Evolutionary conservation across 257 asterid species (phyloP), one percentile per base, ranked within the genome.

Genomic region (Lantana camara): DNA sequence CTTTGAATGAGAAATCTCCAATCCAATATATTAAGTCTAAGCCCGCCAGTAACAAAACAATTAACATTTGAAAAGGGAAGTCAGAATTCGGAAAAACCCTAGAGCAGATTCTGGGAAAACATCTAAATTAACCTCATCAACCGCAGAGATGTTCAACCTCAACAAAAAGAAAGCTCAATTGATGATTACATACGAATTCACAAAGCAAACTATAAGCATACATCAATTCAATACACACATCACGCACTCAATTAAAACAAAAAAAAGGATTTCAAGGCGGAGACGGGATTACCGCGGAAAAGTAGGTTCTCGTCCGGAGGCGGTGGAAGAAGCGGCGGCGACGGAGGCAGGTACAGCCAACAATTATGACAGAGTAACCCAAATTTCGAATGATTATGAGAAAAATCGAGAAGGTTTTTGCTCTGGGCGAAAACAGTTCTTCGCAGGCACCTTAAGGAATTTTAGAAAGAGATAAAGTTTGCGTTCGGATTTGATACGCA

Each of bases 81-180:
- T 34, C n/a, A n/a, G n/a, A n/a, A n/a, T n/a, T n/a, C n/a, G n/a
- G 24, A 35, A 55, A 63, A 63, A 63, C 75, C 76, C 66, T 56
- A 63, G 44, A 20, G 37, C 20, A 32, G 35, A 34, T 17, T 29
- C 22, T 48, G 22, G 45, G 11, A 62, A 52, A 45, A 7, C 51
- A 22, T 46, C 37, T 4, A 63, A 53, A 41, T 7, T 29, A 30
- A 52, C 30, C 6, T 30, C 42, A 1, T 10, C 42, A 30, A 44
- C 20, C 60, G 2, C 11, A 35, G 11, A 50, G 17, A 16, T 32
- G 29, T 19, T 32, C 11, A 15, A 20, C 11, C 49, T 21, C 52
- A 24, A 60, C n/a, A n/a, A 38, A n/a, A 40, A 19, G 42, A 49
- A 56, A 22, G 60, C 59, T 16, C 12, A 54, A 54, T 70, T 20